Evolutionary conservation across 495 filamentous ascomycete species (phyloP).

Genomic region (Elasticomyces elasticus): DNA sequence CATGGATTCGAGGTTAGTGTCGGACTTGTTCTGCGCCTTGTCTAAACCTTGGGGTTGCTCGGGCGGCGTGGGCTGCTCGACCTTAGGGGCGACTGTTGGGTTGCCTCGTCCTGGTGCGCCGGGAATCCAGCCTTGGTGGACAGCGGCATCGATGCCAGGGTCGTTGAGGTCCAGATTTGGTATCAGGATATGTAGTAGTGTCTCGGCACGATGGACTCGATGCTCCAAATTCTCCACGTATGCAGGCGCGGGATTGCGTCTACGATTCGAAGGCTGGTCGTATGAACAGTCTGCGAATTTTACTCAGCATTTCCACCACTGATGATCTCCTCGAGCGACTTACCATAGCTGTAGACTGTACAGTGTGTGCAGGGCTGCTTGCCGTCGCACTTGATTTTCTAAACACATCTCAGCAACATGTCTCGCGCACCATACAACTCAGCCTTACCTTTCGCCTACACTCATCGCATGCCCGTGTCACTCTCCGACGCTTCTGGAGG

Average conservation of each 20-base stretch:
- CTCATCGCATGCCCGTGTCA: slow-evolving; percentile 90
- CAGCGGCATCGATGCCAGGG: slow-evolving; percentile 62
- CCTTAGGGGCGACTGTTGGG: background rate
- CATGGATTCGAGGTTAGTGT: slow-evolving; percentile 86
- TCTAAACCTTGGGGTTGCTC: background rate
- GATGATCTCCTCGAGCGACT: slow-evolving; percentile 20
- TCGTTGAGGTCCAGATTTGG: slow-evolving; percentile 80
- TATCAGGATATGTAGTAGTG: slow-evolving; percentile 65
- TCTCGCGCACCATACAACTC: too few relatives aligned
- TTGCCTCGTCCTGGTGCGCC: slow-evolving; percentile 21
- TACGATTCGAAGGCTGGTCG: slow-evolving; percentile 91
- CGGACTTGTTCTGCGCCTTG: slow-evolving; percentile 38
- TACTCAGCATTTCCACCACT: background rate
- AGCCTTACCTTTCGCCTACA: slow-evolving; percentile 93
- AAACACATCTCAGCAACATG: too few relatives aligned
- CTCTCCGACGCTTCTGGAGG: slow-evolving; percentile 77
- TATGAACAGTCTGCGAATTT: slow-evolving; percentile 75
- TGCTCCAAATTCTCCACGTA: slow-evolving; percentile 88
- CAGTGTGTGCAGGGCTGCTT: slow-evolving; percentile 98
- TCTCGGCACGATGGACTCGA: slow-evolving; percentile 73
- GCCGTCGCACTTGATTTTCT: slow-evolving; percentile 97
- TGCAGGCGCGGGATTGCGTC: slow-evolving; percentile 88
- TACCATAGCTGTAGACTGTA: slow-evolving; percentile 97
- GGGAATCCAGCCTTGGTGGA: slow-evolving; percentile 34
- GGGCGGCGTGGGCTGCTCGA: background rate